Conservation (phyloP, 495 filamentous ascomycete species). For the Pseudomonodictys pantanalensis region DNA sequence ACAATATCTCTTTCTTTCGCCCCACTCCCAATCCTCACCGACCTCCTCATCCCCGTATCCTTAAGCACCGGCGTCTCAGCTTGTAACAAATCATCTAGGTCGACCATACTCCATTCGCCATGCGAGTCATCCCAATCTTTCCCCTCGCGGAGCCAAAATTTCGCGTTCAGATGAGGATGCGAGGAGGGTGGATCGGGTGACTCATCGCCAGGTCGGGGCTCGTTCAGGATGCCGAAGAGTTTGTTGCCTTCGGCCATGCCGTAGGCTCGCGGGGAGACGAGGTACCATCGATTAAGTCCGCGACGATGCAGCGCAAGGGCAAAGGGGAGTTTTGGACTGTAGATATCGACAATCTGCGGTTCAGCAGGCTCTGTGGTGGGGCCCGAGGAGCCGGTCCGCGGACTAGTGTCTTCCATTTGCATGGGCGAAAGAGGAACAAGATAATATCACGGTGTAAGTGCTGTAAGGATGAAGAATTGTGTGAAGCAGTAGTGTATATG, state of each 20-base stretch:
- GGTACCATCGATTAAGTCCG: background rate
- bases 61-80: background rate
- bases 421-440: too few relatives aligned
- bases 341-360: too few relatives aligned
- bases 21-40: background rate
- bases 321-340: too few relatives aligned
- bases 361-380: too few relatives aligned
- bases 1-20: background rate
- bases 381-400: too few relatives aligned
- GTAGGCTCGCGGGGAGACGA: slow-evolving; percentile 5
- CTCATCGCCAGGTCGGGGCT: background rate
- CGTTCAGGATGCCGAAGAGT: background rate
- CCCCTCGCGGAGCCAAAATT: slow-evolving; percentile 5
- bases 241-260: slow-evolving; percentile 6
- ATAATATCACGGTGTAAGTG: too few relatives aligned
- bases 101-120: background rate
- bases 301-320: slow-evolving; percentile 3
- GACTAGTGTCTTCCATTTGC: too few relatives aligned
- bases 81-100: background rate
- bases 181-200: background rate
- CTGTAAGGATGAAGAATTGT: too few relatives aligned
- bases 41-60: slow-evolving; percentile 3
- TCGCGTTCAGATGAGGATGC: slow-evolving; percentile 4
- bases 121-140: background rate
- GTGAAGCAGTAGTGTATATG: too few relatives aligned